A percentile compares a stretch with the other conserved stretches of the same genome.
Conservation (phyloP, 192 early-diverging fungal species). For the Coemansia sp. region DNA sequence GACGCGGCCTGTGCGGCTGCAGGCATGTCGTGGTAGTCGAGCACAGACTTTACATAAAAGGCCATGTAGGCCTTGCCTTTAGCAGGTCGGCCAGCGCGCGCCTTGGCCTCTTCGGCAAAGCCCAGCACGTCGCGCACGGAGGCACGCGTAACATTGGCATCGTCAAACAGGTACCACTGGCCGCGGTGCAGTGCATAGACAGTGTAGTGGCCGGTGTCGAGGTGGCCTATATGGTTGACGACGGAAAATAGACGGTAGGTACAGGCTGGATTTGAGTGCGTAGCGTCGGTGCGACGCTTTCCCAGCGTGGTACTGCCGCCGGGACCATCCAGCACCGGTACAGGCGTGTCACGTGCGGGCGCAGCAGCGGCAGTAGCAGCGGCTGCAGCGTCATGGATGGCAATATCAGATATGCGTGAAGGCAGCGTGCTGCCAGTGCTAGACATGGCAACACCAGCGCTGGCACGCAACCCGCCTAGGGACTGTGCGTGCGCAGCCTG, state of each 20-base stretch:
- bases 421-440: constrained; percentile 49
- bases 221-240: constrained; percentile 83
- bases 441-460: constrained; percentile 25
- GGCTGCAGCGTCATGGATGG: constrained; percentile 1
- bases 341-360: constrained; percentile 13
- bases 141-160: constrained; percentile 71
- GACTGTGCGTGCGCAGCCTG: constrained; percentile 50
- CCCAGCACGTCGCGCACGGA: constrained; percentile 71
- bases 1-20: constrained; percentile 9
- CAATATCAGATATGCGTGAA: constrained; percentile 19
- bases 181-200: constrained; percentile 75
- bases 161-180: constrained; percentile 90
- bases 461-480: constrained; percentile 30
- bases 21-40: constrained; percentile 59
- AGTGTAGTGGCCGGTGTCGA: constrained; percentile 96
- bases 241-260: constrained; percentile 88
- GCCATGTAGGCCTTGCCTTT: constrained; percentile 75
- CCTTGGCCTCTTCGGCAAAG: constrained; percentile 60
- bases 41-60: constrained; percentile 73
- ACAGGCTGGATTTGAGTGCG: constrained; percentile 64
- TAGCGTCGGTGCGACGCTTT: constrained; percentile 32
- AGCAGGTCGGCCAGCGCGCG: constrained; percentile 42
- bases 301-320: constrained; percentile 29
- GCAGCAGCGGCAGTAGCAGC: neutral
- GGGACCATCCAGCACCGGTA: constrained; percentile 34